These are phyloP conservation scores for Paracamarosporium sp. DNA, from an alignment of 2,329 filamentous ascomycete genomes.

Conservation along the genomic window DNA sequence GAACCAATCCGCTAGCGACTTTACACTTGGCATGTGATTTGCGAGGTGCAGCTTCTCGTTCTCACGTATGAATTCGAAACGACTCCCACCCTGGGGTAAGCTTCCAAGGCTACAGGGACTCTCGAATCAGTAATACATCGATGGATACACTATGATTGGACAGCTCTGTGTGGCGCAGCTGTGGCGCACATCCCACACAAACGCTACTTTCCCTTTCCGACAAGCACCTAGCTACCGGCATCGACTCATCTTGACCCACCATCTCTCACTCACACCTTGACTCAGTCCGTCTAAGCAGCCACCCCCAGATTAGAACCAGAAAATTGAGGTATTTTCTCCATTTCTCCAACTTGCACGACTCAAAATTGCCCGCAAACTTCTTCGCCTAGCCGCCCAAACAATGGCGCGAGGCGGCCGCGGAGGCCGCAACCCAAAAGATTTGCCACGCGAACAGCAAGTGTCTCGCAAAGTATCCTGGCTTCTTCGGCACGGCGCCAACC, in stretches of 20 bases:
- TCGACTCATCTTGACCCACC: slow-evolving; percentile 1
- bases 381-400: background rate
- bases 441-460: slow-evolving; percentile 52
- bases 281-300: background rate
- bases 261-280: background rate
- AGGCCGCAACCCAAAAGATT: slow-evolving; percentile 43
- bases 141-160: background rate
- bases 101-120: background rate
- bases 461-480: slow-evolving; percentile 61
- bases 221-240: background rate
- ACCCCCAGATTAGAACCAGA: background rate
- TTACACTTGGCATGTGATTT: background rate
- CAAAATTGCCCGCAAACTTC: background rate
- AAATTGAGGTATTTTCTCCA: no score
- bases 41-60: background rate
- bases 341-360: background rate
- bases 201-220: background rate
- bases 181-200: background rate
- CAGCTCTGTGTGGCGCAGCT: background rate
- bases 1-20: background rate
- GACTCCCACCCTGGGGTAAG: background rate
- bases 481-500: slow-evolving; percentile 67
- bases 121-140: background rate
- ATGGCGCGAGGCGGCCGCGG: slow-evolving; percentile 33
- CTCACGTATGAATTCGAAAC: background rate